These are phyloP conservation scores for Phialemoniopsis sp. DNA, from an alignment of 2,329 filamentous ascomycete genomes.

Conservation along the genomic window DNA sequence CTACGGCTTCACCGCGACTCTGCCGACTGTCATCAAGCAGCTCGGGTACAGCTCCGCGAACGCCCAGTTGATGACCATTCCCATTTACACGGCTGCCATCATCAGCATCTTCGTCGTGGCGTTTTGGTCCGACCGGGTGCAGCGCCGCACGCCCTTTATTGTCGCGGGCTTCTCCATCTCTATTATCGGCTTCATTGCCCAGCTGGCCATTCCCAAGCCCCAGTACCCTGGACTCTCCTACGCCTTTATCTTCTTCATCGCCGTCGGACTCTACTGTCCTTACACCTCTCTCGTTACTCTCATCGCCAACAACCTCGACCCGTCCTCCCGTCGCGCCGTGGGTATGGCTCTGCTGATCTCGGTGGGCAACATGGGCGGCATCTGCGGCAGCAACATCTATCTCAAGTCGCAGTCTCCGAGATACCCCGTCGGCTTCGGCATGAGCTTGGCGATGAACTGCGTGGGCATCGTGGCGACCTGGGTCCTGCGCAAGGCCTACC, in stretches of 20 bases:
- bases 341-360: constrained; percentile 64
- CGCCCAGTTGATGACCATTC: constrained; percentile 8
- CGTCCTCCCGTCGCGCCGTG: constrained; percentile 59
- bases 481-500: no score
- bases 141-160: constrained; percentile 52
- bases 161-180: constrained; percentile 50
- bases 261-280: constrained; percentile 65
- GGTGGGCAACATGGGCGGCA: constrained; percentile 50
- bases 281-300: constrained; percentile 60
- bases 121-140: constrained; percentile 49
- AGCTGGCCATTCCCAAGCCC: constrained; percentile 45
- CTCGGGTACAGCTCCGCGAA: constrained; percentile 28
- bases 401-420: constrained; percentile 21
- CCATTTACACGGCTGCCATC: constrained; percentile 4
- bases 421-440: constrained; percentile 30
- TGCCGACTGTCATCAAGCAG: constrained; percentile 39
- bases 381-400: constrained; percentile 30
- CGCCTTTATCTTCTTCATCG: constrained; percentile 57
- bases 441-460: no score
- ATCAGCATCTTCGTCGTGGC: constrained; percentile 27
- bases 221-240: constrained; percentile 57
- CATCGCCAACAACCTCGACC: constrained; percentile 68
- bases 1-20: constrained; percentile 6
- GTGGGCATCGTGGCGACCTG: no score
- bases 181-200: constrained; percentile 58